A percentile compares a stretch with the other conserved stretches of the same genome.
Conservation (phyloP, 1,284 basidiomycete species). For the Taiwanofungus camphoratus region DNA sequence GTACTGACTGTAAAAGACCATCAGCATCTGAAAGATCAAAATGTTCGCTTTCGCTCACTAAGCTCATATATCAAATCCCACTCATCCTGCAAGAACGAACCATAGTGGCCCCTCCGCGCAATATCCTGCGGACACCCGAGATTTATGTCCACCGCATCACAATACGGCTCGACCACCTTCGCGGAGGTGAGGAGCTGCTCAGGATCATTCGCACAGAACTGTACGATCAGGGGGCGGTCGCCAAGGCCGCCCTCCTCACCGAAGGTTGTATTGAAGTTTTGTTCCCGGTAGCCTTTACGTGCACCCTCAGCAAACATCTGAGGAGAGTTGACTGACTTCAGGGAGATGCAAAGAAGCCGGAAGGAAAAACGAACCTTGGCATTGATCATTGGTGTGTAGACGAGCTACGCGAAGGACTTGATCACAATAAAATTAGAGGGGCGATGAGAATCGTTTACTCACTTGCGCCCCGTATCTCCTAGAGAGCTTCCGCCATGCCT, state of each 20-base stretch:
- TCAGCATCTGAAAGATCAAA: background rate
- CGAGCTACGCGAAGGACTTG: constrained; percentile 49
- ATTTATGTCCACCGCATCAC: constrained; percentile 94
- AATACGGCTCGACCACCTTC: constrained; percentile 64
- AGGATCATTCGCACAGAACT: constrained; percentile 92
- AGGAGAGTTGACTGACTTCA: background rate
- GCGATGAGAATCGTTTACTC: constrained; percentile 21
- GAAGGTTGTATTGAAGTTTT: constrained; percentile 63
- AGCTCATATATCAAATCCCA: constrained; percentile 83
- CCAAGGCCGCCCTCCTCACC: constrained; percentile 63
- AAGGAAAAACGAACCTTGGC: constrained; percentile 54
- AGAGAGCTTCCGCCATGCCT: constrained; percentile 92
- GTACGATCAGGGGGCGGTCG: constrained; percentile 87
- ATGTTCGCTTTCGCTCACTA: constrained; percentile 44
- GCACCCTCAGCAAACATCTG: constrained; percentile 62
- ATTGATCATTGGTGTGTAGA: constrained; percentile 98
- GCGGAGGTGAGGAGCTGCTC: constrained; percentile 75
- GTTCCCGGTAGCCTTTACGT: constrained; percentile 50
- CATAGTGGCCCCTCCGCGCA: constrained; percentile 83
- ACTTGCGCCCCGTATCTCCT: constrained; percentile 81
- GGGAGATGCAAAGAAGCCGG: constrained; percentile 1
- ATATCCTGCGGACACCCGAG: constrained; percentile 97
- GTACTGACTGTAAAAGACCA: constrained; percentile 58
- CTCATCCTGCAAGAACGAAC: constrained; percentile 90
- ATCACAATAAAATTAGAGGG: background rate